A percentile compares a stretch with the other conserved stretches of the same genome.
phyloP scores from a whole-genome alignment of 2,329 filamentous ascomycete genomes.

The Westerdykella aurantiaca region DNA sequence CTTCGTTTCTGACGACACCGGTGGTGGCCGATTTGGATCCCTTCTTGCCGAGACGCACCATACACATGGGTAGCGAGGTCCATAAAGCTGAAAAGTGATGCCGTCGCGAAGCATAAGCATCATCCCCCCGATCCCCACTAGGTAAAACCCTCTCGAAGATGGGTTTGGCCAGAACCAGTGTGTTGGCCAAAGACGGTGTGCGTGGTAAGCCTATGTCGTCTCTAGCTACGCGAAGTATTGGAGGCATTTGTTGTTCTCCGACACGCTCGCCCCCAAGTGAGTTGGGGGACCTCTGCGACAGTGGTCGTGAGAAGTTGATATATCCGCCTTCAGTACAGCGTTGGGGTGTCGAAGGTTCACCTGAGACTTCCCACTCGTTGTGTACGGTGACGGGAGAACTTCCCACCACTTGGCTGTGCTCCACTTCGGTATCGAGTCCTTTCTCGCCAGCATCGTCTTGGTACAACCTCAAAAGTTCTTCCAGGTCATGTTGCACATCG shows the following conservation, averaged over 20 bases:
- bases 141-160: neutral
- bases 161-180: neutral
- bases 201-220: neutral
- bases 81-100: no score
- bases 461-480: no score
- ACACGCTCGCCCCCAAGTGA: neutral
- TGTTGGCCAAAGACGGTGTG: neutral
- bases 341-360: slow-evolving; percentile 9
- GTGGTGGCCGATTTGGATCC: no score
- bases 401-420: no score
- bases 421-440: no score
- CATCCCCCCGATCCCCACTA: neutral
- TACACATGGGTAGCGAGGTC: no score
- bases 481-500: no score
- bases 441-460: no score
- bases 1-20: neutral
- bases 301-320: slow-evolving; percentile 20
- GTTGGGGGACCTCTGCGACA: slow-evolving; percentile 14
- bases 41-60: no score
- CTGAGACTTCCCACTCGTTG: slow-evolving; percentile 23
- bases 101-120: neutral
- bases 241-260: neutral
- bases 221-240: neutral
- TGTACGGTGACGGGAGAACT: slow-evolving; percentile 6
- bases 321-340: slow-evolving; percentile 21